Conservation (phyloP, 1,284 basidiomycete genomes). For the Pyrrhoderma lamaoense region DNA sequence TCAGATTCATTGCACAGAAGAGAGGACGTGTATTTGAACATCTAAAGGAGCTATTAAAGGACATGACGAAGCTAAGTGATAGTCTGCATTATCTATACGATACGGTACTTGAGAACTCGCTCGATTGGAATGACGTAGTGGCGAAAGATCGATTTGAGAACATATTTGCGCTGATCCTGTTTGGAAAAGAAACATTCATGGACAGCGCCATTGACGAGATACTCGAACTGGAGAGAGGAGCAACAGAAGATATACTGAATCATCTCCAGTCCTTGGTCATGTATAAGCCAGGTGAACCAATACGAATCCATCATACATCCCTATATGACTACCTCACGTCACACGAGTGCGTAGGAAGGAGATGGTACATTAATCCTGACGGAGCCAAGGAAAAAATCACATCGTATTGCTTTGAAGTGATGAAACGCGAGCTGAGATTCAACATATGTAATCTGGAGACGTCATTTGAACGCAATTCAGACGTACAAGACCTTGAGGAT, state of each 20-base stretch:
- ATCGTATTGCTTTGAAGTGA: conserved; percentile 4
- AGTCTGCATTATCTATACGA: no score
- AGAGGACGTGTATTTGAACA: no score
- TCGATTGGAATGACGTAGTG: no score
- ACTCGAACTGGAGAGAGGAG: background rate
- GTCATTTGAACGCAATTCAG: conserved; percentile 3
- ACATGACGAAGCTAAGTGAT: no score
- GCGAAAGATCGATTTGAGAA: background rate
- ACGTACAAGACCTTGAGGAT: background rate
- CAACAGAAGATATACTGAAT: background rate
- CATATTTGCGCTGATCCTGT: background rate
- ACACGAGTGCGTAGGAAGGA: background rate
- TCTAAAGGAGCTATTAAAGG: no score
- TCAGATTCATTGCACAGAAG: no score
- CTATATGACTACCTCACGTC: background rate
- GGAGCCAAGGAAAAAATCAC: background rate
- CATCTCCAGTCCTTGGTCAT: background rate
- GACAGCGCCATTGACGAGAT: background rate
- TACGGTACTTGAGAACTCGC: no score
- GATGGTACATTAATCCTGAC: background rate
- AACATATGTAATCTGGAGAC: conserved; percentile 10
- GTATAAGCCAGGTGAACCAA: background rate
- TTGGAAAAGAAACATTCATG: background rate
- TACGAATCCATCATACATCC: background rate
- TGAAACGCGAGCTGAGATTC: conserved; percentile 19